phyloP scores from a whole-genome alignment of 1,139 yeast species.

The Debaryomyces robertsiae region DNA sequence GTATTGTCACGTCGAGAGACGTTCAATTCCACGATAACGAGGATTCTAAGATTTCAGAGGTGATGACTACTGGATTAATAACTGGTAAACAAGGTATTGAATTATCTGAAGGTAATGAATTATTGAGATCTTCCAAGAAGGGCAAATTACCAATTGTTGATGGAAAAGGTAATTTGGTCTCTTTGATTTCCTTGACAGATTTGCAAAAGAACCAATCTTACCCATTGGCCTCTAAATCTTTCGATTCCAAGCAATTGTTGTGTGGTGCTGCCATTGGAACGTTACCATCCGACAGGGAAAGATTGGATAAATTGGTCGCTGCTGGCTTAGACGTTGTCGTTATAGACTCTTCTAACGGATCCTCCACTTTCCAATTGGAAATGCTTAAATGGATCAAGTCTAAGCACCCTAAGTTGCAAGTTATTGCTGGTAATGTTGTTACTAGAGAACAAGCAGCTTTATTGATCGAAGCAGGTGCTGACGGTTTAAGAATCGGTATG shows the following conservation, averaged over 20 bases:
- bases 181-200: conserved; percentile 93
- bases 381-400: conserved; percentile 91
- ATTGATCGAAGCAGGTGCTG: conserved; percentile 95
- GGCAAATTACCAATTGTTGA: conserved; percentile 97
- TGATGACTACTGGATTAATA: conserved; percentile 88
- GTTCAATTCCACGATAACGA: conserved; percentile 89
- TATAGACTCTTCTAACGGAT: conserved; percentile 96
- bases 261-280: conserved; percentile 99
- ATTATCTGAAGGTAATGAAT: conserved; percentile 83
- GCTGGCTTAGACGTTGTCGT: conserved; percentile 98
- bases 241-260: conserved; percentile 88
- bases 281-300: conserved; percentile 80
- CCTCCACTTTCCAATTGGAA: conserved; percentile 90
- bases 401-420: conserved; percentile 77
- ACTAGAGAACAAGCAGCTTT: conserved; percentile 99
- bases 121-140: conserved; percentile 89
- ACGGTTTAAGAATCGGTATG: conserved; percentile 98
- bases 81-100: conserved; percentile 83
- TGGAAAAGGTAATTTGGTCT: conserved; percentile 69
- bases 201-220: conserved; percentile 92
- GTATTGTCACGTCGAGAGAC: conserved; percentile 96
- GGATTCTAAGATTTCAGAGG: conserved; percentile 61
- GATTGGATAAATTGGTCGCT: conserved; percentile 81
- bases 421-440: conserved; percentile 97
- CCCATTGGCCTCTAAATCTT: conserved; percentile 94